Conservation (phyloP, 106 monocot genomes). For the Acanthochlamys bracteata region DNA sequence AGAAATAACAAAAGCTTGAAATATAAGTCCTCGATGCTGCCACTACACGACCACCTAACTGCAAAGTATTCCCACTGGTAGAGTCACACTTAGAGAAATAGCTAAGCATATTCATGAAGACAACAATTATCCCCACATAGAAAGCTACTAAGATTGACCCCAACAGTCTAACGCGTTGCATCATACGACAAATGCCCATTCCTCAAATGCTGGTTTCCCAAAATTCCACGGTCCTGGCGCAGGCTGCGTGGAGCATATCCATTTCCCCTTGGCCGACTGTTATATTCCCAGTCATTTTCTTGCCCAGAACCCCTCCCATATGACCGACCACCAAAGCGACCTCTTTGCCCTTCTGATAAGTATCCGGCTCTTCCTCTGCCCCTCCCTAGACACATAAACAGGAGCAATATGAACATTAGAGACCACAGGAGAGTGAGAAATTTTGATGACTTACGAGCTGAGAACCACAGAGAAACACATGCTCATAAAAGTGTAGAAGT, state of each 20-base stretch:
- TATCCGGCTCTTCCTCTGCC: slow-evolving; percentile 30
- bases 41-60: neutral
- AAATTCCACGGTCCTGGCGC: slow-evolving; percentile 28
- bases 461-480: neutral
- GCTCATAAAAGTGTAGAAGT: no score
- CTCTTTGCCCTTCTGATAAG: slow-evolving; percentile 22
- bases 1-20: slow-evolving; percentile 1
- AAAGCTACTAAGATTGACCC: neutral
- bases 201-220: slow-evolving; percentile 14
- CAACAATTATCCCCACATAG: neutral
- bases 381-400: slow-evolving; percentile 13
- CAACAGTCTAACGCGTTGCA: neutral
- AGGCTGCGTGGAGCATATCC: slow-evolving; percentile 21
- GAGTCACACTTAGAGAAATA: neutral
- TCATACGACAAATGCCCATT: slow-evolving; percentile 8
- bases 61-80: neutral
- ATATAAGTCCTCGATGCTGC: neutral
- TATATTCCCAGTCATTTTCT: slow-evolving; percentile 4
- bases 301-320: slow-evolving; percentile 7
- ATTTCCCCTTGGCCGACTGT: slow-evolving; percentile 26
- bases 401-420: neutral
- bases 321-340: slow-evolving; percentile 22
- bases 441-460: neutral
- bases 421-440: neutral
- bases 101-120: neutral